Conservation (phyloP, 2,329 filamentous ascomycete genomes). For the Cercospora berteroae region DNA sequence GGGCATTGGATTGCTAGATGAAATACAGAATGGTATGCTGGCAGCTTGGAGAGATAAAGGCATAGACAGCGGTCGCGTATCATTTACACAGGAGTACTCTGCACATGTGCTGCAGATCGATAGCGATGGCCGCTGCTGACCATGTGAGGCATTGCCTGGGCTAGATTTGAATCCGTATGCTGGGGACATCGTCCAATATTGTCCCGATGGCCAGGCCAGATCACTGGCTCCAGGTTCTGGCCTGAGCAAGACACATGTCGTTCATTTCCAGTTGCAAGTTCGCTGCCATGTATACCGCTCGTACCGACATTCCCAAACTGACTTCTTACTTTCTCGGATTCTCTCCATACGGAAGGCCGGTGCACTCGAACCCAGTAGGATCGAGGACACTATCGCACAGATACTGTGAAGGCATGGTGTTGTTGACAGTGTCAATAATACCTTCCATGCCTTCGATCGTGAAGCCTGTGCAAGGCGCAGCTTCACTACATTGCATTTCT, state of each 20-base stretch:
- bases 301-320: not conserved
- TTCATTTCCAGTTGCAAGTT: not conserved
- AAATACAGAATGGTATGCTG: not conserved
- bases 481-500: conserved; percentile 31
- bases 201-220: not conserved
- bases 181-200: not conserved
- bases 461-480: conserved; percentile 28
- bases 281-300: not conserved
- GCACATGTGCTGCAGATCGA: not conserved
- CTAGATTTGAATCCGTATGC: not conserved
- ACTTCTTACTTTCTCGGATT: conserved; percentile 6
- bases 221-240: not conserved
- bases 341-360: conserved; percentile 24
- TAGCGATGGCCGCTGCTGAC: not conserved
- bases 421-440: conserved; percentile 17
- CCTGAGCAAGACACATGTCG: not conserved
- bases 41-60: not conserved
- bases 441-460: conserved; percentile 12
- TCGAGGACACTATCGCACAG: conserved; percentile 29
- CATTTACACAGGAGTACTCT: not conserved
- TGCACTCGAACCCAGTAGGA: conserved; percentile 29
- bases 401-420: conserved; percentile 24
- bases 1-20: not conserved
- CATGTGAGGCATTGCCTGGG: not conserved
- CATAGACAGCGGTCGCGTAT: not conserved